Percentiles rank a stretch among this genome's conserved stretches.
Conservation (phyloP, 1,284 basidiomycete genomes). For the Pseudomicrostroma phylloplanum region DNA sequence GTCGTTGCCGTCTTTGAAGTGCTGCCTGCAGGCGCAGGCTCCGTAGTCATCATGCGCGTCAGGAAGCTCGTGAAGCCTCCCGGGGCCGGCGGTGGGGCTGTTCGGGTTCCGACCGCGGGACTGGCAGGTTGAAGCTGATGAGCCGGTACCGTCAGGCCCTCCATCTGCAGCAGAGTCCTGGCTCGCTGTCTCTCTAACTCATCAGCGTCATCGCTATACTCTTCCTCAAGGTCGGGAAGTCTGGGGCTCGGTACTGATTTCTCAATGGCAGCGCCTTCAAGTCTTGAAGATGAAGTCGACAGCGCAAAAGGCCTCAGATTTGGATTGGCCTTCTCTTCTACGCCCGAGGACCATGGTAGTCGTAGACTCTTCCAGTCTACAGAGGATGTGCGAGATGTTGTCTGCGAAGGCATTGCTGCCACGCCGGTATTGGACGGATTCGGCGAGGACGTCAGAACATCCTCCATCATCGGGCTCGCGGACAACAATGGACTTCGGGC, state of each 20-base stretch:
- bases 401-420: background rate
- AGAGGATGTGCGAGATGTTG: background rate
- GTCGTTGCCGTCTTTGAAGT: background rate
- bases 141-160: constrained; percentile 34
- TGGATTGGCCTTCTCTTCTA: constrained; percentile 8
- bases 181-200: constrained; percentile 31
- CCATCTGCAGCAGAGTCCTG: constrained; percentile 26
- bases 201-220: constrained; percentile 29
- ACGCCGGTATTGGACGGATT: background rate
- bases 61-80: constrained; percentile 37
- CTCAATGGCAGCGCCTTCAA: background rate
- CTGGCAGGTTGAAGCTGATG: constrained; percentile 27
- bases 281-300: constrained; percentile 6
- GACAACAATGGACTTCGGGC: background rate
- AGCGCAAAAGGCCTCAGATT: constrained; percentile 67
- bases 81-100: constrained; percentile 17
- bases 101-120: constrained; percentile 13
- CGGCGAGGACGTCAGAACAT: background rate
- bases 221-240: constrained; percentile 27
- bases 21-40: background rate
- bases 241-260: background rate
- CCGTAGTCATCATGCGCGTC: constrained; percentile 27
- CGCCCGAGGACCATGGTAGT: background rate
- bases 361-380: background rate
- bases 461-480: background rate